phyloP scores from a whole-genome alignment of 2,329 filamentous ascomycete species.

The Scolecobasidium constrictum region DNA sequence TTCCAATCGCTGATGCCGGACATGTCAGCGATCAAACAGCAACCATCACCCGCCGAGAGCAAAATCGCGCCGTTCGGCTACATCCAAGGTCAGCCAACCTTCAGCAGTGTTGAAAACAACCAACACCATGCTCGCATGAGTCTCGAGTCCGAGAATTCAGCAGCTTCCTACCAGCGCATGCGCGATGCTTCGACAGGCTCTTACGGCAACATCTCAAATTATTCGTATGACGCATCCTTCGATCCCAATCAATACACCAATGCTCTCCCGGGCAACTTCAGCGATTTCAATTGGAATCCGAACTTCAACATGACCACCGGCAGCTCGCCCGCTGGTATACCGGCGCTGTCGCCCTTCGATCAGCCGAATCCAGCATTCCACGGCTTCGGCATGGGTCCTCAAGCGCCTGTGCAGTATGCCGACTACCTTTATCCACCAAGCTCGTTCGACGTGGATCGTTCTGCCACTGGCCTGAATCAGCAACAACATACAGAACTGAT shows the following conservation, averaged over 20 bases:
- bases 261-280: conserved; percentile 19
- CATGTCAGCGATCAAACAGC: conserved; percentile 1
- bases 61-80: conserved; percentile 4
- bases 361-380: not conserved
- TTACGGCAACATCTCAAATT: conserved; percentile 4
- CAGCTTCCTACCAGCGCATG: not conserved
- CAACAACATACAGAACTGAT: conserved; percentile 77
- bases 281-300: conserved; percentile 11
- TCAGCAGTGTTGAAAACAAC: not conserved
- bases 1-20: conserved; percentile 1
- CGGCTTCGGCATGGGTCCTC: not conserved
- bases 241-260: conserved; percentile 12
- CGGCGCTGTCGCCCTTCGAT: conserved; percentile 8
- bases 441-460: conserved; percentile 4
- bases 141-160: not conserved
- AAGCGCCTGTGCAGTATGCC: conserved; percentile 5
- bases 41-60: not conserved
- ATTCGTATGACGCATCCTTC: conserved; percentile 5
- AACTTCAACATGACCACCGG: conserved; percentile 4
- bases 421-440: conserved; percentile 11
- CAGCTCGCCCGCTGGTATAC: not conserved
- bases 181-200: conserved; percentile 1
- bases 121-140: not conserved
- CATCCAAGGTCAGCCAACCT: conserved; percentile 1
- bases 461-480: conserved; percentile 55